Evolutionary conservation across 139 green algal genomes (phyloP).

Genomic region (Picochlorum sp.): DNA sequence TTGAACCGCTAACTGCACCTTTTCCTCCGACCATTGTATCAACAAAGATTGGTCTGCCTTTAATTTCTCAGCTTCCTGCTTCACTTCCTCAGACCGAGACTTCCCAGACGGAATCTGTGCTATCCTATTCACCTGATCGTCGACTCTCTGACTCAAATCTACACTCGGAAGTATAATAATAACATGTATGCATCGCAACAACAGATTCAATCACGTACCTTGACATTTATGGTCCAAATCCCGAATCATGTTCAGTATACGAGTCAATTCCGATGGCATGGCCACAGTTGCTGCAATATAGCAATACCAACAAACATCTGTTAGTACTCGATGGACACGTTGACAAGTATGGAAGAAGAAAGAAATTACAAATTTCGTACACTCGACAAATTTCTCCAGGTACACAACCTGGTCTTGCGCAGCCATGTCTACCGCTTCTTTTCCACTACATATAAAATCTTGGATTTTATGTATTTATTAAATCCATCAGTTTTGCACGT

Average conservation of each 20-base stretch:
- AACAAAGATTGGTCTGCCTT: constrained; percentile 53
- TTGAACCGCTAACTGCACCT: constrained; percentile 48
- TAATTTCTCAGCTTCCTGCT: constrained; percentile 28
- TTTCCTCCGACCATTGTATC: constrained; percentile 73
- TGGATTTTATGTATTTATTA: no score
- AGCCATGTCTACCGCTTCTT: no score
- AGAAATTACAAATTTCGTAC: constrained; percentile 16
- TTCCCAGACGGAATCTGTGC: constrained; percentile 33
- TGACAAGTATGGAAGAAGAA: not conserved
- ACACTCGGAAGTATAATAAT: no score
- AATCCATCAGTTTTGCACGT: no score
- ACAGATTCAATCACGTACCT: constrained; percentile 16
- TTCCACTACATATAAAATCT: no score
- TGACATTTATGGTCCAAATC: constrained; percentile 54
- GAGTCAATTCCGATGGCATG: constrained; percentile 58
- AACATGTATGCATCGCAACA: no score
- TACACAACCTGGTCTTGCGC: constrained; percentile 47
- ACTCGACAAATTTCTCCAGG: constrained; percentile 66
- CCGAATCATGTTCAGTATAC: constrained; percentile 64
- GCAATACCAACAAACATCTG: not conserved
- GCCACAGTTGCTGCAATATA: constrained; percentile 26
- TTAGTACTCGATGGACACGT: not conserved
- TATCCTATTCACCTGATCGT: not conserved
- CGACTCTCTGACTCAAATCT: not conserved
- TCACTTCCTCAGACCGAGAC: constrained; percentile 30